Base-by-base conservation (phyloP, 2,329 filamentous ascomycete genomes). In the Calonectria hawksworthii region DNA sequence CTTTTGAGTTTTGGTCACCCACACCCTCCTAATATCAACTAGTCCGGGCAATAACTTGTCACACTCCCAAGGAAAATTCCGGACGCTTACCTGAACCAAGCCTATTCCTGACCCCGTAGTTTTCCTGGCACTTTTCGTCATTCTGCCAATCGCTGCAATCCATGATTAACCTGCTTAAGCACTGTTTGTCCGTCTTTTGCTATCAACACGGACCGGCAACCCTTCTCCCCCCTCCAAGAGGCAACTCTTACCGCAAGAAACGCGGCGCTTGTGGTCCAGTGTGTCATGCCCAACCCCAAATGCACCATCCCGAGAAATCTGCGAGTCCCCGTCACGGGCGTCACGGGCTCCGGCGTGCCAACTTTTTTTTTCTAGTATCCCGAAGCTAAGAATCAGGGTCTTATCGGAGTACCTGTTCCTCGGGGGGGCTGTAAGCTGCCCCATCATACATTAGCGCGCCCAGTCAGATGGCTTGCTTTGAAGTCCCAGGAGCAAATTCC, bases 381-480 rank as follows among this genome's bases (percentile, higher is more conserved):
- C 61, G 41, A 67, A 70, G 51, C 67, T 63, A 65, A 74, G 41
- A 70, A 74, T 70, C 51, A 67, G 72, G 72, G 72, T 74, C 72
- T 78, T 79, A 80, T 79, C 77, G 38, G 36, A 78, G 56, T 18
- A 65, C 32, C 10, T 56, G 30, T 74, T 65, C 50, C 64, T 74
- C 23, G 68, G 54, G 71, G 71, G 66, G 61, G 70, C 73, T 75
- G 68, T 50, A 54, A 72, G 38, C 68, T 44, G 47, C 74, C 73
- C 70, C 41, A 74, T 75, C 66, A 51, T 75, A 69, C 75, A 75
- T 72, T 73, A 78, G 73, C 75, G 73, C 75, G 75, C 63, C 68
- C 68, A 68, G 61, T 73, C 59, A 67, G 38, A 59, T 70, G 34
- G 67, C 59, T 54, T 56, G 34, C 68, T 65, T 68, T 68, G 63